Evolutionary conservation across 1,139 yeast genomes (phyloP).

Genomic region (Citeromyces hawaiiensis): DNA sequence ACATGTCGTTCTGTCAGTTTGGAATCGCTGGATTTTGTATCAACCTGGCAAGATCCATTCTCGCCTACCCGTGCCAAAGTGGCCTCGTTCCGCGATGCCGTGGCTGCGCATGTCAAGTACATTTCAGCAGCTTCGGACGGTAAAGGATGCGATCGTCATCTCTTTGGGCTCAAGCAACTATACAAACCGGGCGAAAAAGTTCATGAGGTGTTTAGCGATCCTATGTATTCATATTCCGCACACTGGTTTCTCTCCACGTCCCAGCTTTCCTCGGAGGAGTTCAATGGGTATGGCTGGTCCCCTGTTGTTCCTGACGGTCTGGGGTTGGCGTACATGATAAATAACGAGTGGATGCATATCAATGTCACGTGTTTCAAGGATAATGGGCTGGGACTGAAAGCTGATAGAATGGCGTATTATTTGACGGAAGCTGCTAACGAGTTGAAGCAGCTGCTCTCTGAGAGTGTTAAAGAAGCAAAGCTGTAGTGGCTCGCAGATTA

Average conservation of each 20-base stretch:
- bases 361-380: constrained; percentile 72
- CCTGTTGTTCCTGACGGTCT: constrained; percentile 92
- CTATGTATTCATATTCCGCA: constrained; percentile 59
- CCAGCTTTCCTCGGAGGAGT: constrained; percentile 77
- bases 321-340: constrained; percentile 90
- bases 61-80: constrained; percentile 47
- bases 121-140: constrained; percentile 76
- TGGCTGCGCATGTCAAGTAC: constrained; percentile 63
- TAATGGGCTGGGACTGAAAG: constrained; percentile 43
- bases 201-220: constrained; percentile 68
- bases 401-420: constrained; percentile 55
- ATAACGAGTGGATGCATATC: constrained; percentile 74
- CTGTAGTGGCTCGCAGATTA: no score
- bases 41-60: constrained; percentile 56
- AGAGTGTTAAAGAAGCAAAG: constrained; percentile 6
- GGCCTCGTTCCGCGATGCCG: constrained; percentile 59
- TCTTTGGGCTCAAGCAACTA: constrained; percentile 78
- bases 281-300: constrained; percentile 94
- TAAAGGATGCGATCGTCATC: constrained; percentile 86
- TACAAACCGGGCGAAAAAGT: constrained; percentile 42
- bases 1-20: constrained; percentile 81
- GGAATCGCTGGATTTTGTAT: constrained; percentile 62
- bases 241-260: constrained; percentile 87
- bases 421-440: constrained; percentile 75
- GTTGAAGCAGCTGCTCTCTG: constrained; percentile 46